These are phyloP conservation scores for Daedaleopsis sinensis DNA, from an alignment of 768 basidiomycete species.

Conservation along the genomic window DNA sequence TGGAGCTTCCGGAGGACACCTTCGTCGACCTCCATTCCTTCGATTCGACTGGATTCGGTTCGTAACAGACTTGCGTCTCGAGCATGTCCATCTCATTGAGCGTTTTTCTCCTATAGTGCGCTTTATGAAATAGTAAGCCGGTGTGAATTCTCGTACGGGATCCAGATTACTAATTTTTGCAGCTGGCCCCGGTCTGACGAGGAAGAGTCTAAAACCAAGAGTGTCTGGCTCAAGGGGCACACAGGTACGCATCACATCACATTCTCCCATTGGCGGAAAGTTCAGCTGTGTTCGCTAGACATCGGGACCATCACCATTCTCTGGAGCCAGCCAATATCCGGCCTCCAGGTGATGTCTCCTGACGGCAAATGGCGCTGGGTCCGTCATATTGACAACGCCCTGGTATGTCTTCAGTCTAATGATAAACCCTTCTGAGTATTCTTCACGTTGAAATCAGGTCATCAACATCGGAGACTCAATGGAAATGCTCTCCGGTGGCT, in stretches of 20 bases:
- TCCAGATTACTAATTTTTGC: not conserved
- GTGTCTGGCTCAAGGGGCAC: conserved; percentile 42
- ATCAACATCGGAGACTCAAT: conserved; percentile 31
- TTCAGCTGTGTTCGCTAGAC: not conserved
- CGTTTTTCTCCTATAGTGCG: conserved; percentile 2
- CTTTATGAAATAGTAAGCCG: conserved; percentile 28
- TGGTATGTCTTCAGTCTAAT: conserved; percentile 30
- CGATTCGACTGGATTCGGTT: conserved; percentile 42
- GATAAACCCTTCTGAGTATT: not conserved
- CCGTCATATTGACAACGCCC: conserved; percentile 35
- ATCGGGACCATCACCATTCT: conserved; percentile 34
- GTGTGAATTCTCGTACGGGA: not conserved
- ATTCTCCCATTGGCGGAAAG: not conserved
- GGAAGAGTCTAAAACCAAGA: conserved; percentile 33
- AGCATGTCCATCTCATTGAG: not conserved
- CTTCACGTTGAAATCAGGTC: conserved; percentile 29
- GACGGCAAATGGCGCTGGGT: conserved; percentile 40
- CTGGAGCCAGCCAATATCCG: conserved; percentile 40
- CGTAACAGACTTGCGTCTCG: not conserved
- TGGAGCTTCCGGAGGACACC: conserved; percentile 50
- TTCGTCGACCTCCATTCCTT: conserved; percentile 44
- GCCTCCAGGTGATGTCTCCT: conserved; percentile 35
- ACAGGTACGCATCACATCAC: conserved; percentile 26
- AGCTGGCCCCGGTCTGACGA: conserved; percentile 37
- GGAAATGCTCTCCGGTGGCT: conserved; percentile 39